Evolutionary conservation across 805 yeast genomes (phyloP), one percentile per base, ranked within the genome.

Genomic region (Kodamaea sagamina): DNA sequence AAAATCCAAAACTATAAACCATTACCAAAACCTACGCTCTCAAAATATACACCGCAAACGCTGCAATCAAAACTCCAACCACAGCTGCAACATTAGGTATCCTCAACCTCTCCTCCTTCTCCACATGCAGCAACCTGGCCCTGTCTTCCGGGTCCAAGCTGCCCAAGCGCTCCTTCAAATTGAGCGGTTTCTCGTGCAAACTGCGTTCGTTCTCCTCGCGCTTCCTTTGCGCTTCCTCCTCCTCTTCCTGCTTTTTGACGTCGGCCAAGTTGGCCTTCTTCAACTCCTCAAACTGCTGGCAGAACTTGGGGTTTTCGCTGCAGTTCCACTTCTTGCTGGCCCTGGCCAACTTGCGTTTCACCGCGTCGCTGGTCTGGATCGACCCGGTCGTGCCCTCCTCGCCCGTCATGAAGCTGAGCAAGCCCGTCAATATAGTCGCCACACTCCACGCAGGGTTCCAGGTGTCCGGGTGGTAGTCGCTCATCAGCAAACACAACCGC

Each of bases 361-460:
- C 75, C 12, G 64, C 68, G 12, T 77, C 85, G 8, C 84, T 74
- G 1, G 96, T 79, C 6, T 64, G 68, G 9, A 89, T 79, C 6
- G 92, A 81, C 0, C 97, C 97, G 0, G 96, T 84, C 1, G 97
- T 87, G 18, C 77, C 67, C 52, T 90, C 97, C 46, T 79, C 78
- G 7, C 93, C 84, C 0, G 95, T 88, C 98, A 90, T 90, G 57
- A 90, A 90, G 59, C 96, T 87, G 51, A 90, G 69, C 27, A 90
- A 68, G 0, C 97, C 98, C 8, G 82, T 86, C 53, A 90, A 72
- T 15, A 90, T 90, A 0, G 97, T 89, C 25, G 88, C 73, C 18
- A 90, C 97, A 35, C 89, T 81, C 97, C 97, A 90, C 5, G 95
- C 89, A 1, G 98, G 97, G 62, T 90, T 89, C 98, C 98, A 90